These are phyloP conservation scores for Corylus heterophylla DNA, from an alignment of 306 rosid genomes.

Conservation along the genomic window DNA sequence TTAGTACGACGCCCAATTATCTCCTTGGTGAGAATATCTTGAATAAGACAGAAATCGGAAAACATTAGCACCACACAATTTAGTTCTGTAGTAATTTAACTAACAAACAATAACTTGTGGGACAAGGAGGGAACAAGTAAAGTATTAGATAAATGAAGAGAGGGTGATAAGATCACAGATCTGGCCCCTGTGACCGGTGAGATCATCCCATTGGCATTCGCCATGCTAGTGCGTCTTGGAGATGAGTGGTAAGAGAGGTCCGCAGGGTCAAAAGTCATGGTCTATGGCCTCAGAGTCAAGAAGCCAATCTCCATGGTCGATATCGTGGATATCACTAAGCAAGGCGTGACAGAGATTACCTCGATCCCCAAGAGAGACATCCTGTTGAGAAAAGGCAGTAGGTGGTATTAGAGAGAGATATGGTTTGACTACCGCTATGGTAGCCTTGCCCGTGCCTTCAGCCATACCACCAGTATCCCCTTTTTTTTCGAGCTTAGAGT, in stretches of 20 bases:
- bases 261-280: neutral
- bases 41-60: neutral
- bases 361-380: neutral
- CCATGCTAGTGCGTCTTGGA: neutral
- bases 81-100: neutral
- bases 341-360: neutral
- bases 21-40: slow-evolving; percentile 12
- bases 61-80: slow-evolving; percentile 16
- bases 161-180: neutral
- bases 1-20: neutral
- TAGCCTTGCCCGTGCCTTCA: neutral
- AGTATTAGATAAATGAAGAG: neutral
- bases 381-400: no score
- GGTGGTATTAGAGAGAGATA: slow-evolving; percentile 1
- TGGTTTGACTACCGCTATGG: neutral
- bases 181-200: slow-evolving; percentile 8
- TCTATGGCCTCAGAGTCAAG: neutral
- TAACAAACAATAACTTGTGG: neutral
- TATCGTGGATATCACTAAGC: neutral
- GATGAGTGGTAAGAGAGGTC: neutral
- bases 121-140: slow-evolving; percentile 12
- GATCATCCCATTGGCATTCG: slow-evolving; percentile 2
- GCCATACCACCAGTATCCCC: neutral
- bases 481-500: neutral
- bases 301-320: slow-evolving; percentile 4